Evolutionary conservation across 768 basidiomycete species (phyloP), one percentile per base, ranked within the genome.

Genomic region (Mycena alexandri): DNA sequence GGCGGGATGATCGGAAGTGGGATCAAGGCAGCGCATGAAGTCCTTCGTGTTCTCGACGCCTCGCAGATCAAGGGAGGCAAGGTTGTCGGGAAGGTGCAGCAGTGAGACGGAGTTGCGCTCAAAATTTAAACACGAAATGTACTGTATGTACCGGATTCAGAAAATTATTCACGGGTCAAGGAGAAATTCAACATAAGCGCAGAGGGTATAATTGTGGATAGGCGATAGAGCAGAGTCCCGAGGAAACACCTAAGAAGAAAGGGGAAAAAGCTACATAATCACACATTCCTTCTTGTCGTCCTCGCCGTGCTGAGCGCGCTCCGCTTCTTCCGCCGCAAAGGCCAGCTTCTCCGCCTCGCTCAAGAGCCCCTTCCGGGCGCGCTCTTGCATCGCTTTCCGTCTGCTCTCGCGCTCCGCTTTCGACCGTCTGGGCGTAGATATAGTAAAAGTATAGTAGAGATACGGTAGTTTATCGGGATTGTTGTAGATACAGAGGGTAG

Each of bases 1-100:
- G 92, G 91, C 24, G 91, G 89, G 0, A 93, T 93, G 91, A 89
- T 93, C 79, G 89, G 82, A 9, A 90, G 89, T 75, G 92, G 92
- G 7, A 85, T 90, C 76, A 90, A 89, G 74, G 90, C 89, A 21
- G 90, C 89, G 1, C 84, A 87, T 64, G 89, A 90, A 74, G 89
- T 89, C 2, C 83, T 88, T 60, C 84, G 82, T 25, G 77, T 87
- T 22, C 76, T 87, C 42, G 84, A 89, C 59, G 75, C 80, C 42
- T 79, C 83, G 48, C 75, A 87, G 69, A 74, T 91, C 25, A 81
- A 83, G 6, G 81, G 84, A 55, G 90, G 90, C 42, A 87, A 85
- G 69, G 79, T 91, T 48, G 81, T 90, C 24, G 86, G 83, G 36
- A 71, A 65, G 54, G 10, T 61, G 36, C 43, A 55, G 43, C 17